Base-by-base conservation (phyloP, 495 filamentous ascomycete species). In the Hypoxylon intermedium region DNA sequence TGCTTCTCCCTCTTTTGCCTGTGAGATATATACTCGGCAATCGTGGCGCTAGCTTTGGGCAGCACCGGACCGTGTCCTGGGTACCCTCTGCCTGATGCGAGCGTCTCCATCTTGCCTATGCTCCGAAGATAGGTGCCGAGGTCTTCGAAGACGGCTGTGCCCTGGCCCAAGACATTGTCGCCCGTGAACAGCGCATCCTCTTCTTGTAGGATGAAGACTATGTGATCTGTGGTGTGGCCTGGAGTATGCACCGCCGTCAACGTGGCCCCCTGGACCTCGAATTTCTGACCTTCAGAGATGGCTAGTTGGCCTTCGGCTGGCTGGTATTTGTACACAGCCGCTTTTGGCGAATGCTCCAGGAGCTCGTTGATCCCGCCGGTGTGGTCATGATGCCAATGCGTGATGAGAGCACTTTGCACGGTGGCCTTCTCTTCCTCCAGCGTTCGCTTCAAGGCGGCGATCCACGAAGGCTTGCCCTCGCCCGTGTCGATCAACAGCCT, bases 101-200 rank as follows among this genome's bases (percentile, higher is more conserved):
- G 73, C 13, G 72, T 65, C 41, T 79, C 75, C 91, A 97, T 96
- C 52, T 77, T 79, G 47, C 86, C 76, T 11, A 98, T 72, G 44
- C 85, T 91, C n/a, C 66, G 60, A 53, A 97, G 74, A 68, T 97
- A 98, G 3, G 74, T 75, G 5, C 72, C 73, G 1, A 97, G 79
- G 53, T 96, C 87, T 73, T 96, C 92, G 68, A 97, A 97, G 9
- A 97, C 92, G 23, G 89, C 86, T 2, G 94, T 97, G 1, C 94
- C 94, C 53, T 97, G 92, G 0, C 94, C 94, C 3, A 98, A 82
- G 24, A 98, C 90, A 64, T 94, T 97, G 67, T 98, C 94, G 33
- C 91, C 94, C 0, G 93, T 97, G 73, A 98, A 96, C 69, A 98
- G 82, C 6, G 90, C 90, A 68, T 89, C 82, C 67, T 94, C 89